Conservation (phyloP, 1,139 yeast genomes). For the Schwanniomyces etchellsii region DNA sequence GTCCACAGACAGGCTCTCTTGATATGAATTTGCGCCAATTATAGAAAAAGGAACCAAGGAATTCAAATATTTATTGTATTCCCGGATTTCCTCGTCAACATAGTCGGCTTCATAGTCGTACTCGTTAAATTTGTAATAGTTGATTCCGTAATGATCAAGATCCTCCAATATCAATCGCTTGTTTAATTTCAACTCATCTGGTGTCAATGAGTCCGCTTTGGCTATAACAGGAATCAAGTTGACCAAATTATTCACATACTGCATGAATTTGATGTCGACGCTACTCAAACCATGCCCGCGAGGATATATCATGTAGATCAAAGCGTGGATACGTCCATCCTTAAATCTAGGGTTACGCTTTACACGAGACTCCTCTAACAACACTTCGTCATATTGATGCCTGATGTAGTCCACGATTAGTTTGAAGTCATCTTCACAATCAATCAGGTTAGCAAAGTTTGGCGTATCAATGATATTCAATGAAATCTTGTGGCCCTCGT, state of each 20-base stretch:
- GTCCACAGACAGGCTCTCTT: constrained; percentile 24
- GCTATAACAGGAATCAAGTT: constrained; percentile 39
- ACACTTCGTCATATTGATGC: constrained; percentile 45
- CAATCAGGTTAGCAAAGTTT: constrained; percentile 69
- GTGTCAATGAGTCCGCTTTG: constrained; percentile 38
- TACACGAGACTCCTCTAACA: constrained; percentile 44
- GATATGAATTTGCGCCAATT: constrained; percentile 41
- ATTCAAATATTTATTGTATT: constrained; percentile 42
- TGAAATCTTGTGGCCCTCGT: constrained; percentile 46
- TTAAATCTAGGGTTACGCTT: constrained; percentile 43
- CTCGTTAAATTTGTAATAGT: constrained; percentile 42
- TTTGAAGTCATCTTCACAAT: constrained; percentile 41
- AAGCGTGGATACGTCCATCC: constrained; percentile 44
- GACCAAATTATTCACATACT: constrained; percentile 36
- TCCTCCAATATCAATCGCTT: constrained; percentile 38
- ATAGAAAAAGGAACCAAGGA: constrained; percentile 37
- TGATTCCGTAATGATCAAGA: constrained; percentile 34
- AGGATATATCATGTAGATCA: constrained; percentile 43
- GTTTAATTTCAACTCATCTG: constrained; percentile 29
- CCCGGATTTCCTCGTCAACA: constrained; percentile 45
- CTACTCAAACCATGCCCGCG: constrained; percentile 44
- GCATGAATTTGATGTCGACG: constrained; percentile 37
- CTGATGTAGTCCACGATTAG: constrained; percentile 44
- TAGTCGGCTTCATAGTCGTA: constrained; percentile 44
- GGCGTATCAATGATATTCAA: constrained; percentile 57